Percentiles rank a stretch among this genome's conserved stretches.
Conservation (phyloP, 2,329 filamentous ascomycete genomes). For the Cephalotrichum gorgonifer region DNA sequence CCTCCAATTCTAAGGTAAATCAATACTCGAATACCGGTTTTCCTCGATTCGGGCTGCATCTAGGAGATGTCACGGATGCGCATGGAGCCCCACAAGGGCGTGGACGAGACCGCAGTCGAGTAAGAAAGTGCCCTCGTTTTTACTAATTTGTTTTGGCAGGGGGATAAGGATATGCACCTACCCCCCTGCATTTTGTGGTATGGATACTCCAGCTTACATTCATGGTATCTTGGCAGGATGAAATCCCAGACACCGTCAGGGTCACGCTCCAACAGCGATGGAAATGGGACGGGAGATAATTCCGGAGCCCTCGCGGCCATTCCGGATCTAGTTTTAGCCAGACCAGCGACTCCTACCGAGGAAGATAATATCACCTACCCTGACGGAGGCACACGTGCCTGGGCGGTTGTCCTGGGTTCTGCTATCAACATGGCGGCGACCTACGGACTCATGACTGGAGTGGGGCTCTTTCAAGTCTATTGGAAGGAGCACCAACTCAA, state of each 20-base stretch:
- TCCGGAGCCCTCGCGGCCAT: not conserved
- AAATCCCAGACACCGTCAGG: not conserved
- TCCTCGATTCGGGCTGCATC: too few relatives aligned
- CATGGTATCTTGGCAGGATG: not conserved
- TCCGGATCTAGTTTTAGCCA: not conserved
- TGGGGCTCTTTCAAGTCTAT: slow-evolving; percentile 69
- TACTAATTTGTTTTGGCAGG: not conserved
- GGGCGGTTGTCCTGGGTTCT: slow-evolving; percentile 68
- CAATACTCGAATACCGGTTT: too few relatives aligned
- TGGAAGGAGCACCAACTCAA: slow-evolving; percentile 61
- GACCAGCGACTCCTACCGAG: not conserved
- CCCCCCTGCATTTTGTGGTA: not conserved
- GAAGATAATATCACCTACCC: slow-evolving; percentile 24
- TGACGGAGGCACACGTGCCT: slow-evolving; percentile 62
- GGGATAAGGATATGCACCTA: too few relatives aligned
- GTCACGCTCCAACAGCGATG: not conserved
- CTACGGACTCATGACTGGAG: slow-evolving; percentile 63
- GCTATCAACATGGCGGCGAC: slow-evolving; percentile 61
- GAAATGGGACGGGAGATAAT: not conserved
- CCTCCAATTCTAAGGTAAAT: too few relatives aligned
- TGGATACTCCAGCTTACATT: not conserved
- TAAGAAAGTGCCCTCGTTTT: not conserved
- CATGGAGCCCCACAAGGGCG: not conserved
- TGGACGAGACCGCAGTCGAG: not conserved
- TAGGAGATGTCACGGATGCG: slow-evolving; percentile 2